These are phyloP conservation scores for Triadica sebifera DNA, from an alignment of 345 rosid species.

Conservation along the genomic window DNA sequence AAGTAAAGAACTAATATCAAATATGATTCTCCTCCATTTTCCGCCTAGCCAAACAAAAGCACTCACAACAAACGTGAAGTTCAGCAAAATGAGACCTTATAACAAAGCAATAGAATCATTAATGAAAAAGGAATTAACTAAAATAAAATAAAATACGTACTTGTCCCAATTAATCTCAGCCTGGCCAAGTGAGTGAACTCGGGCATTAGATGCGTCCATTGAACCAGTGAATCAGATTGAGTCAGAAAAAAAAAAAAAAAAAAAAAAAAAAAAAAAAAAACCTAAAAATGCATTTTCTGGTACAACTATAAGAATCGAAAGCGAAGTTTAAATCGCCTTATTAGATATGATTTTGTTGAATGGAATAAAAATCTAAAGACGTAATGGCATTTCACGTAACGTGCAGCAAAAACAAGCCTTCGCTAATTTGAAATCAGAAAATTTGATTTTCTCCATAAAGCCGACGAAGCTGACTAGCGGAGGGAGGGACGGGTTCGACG, in stretches of 20 bases:
- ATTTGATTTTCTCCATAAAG: too few relatives aligned
- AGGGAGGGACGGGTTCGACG: too few relatives aligned
- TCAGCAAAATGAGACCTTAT: too few relatives aligned
- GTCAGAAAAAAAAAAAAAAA: background rate
- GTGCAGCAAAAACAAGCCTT: too few relatives aligned
- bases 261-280: background rate
- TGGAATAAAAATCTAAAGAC: background rate
- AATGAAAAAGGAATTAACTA: too few relatives aligned
- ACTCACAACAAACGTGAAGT: too few relatives aligned
- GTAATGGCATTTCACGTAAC: background rate
- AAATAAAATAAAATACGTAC: slow-evolving; percentile 56
- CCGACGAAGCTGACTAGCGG: too few relatives aligned
- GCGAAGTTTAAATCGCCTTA: background rate
- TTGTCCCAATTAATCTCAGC: slow-evolving; percentile 99
- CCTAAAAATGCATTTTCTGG: background rate
- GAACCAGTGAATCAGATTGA: slow-evolving; percentile 11
- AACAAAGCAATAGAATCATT: too few relatives aligned
- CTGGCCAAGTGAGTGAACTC: slow-evolving; percentile 57
- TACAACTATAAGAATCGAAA: background rate
- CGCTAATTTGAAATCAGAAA: too few relatives aligned
- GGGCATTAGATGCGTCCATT: slow-evolving; percentile 54
- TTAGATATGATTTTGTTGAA: background rate
- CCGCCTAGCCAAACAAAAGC: background rate
- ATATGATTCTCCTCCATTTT: background rate
- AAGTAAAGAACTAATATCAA: background rate